A percentile compares a stretch with the other conserved stretches of the same genome.
phyloP scores from a whole-genome alignment of 192 early-diverging fungal genomes.

The Backusella circina region DNA sequence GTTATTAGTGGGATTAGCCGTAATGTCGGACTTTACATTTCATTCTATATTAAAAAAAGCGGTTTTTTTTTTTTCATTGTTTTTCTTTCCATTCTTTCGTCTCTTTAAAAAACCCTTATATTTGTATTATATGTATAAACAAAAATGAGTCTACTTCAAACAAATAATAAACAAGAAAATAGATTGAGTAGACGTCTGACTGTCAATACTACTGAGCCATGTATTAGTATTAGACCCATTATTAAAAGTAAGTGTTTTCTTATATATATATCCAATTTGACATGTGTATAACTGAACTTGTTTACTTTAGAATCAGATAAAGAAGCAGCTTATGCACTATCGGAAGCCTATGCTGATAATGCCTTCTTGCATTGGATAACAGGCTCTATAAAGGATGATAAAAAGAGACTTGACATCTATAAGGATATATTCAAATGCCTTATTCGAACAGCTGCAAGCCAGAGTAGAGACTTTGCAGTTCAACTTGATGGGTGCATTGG shows the following conservation, averaged over 20 bases:
- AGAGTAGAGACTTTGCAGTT: constrained; percentile 20
- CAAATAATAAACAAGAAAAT: constrained; percentile 1
- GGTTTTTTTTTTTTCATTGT: background rate
- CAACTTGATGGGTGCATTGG: constrained; percentile 26
- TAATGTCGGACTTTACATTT: background rate
- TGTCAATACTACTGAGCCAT: constrained; percentile 3
- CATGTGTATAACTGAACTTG: too few relatives aligned
- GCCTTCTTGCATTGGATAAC: constrained; percentile 13
- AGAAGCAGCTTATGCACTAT: constrained; percentile 13
- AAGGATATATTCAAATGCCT: constrained; percentile 13
- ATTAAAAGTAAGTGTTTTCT: constrained; percentile 14
- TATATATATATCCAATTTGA: background rate
- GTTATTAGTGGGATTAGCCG: background rate
- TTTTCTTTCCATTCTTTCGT: background rate
- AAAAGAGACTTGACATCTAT: background rate
- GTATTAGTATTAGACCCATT: constrained; percentile 9
- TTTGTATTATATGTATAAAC: background rate
- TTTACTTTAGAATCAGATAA: constrained; percentile 9
- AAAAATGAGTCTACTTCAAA: background rate
- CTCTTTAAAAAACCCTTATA: background rate
- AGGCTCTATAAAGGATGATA: constrained; percentile 5
- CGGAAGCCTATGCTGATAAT: constrained; percentile 18
- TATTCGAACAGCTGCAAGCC: background rate
- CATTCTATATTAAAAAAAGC: too few relatives aligned
- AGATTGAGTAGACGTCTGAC: constrained; percentile 17